Conservation (phyloP, 1,284 basidiomycete species). For the Pseudozyma hubeiensis region DNA sequence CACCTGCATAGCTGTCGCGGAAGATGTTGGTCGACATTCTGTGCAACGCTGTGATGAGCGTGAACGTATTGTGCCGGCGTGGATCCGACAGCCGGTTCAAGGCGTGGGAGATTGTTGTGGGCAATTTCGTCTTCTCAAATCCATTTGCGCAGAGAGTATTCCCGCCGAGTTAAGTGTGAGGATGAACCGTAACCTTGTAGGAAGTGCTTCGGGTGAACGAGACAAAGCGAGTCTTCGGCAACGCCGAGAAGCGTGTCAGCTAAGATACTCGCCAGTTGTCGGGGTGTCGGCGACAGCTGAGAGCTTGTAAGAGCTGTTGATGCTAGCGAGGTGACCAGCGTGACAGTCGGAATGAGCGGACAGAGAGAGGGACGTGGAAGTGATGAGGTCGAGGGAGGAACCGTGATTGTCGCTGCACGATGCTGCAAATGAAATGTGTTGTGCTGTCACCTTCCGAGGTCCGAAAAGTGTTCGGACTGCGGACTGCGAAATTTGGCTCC, state of each 20-base stretch:
- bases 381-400: background rate
- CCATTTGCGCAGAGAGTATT: background rate
- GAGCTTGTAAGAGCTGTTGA: no score
- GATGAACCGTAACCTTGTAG: no score
- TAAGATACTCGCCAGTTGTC: background rate
- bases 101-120: background rate
- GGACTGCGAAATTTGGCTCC: slow-evolving; percentile 2
- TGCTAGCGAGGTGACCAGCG: no score
- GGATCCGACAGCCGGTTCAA: background rate
- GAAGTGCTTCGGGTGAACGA: background rate
- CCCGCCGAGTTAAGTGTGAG: background rate
- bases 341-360: no score
- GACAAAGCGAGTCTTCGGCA: background rate
- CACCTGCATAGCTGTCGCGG: slow-evolving; percentile 37
- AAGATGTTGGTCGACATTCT: slow-evolving; percentile 50
- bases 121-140: background rate
- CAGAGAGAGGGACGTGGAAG: no score
- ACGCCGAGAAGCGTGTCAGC: background rate
- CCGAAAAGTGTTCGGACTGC: background rate
- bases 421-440: slow-evolving; percentile 8
- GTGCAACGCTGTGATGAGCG: background rate
- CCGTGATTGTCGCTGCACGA: slow-evolving; percentile 5
- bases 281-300: background rate
- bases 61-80: background rate
- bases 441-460: slow-evolving; percentile 4